Evolutionary conservation across 163 green algal species (phyloP).

Genomic region (Trebouxiophyceae sp.): DNA sequence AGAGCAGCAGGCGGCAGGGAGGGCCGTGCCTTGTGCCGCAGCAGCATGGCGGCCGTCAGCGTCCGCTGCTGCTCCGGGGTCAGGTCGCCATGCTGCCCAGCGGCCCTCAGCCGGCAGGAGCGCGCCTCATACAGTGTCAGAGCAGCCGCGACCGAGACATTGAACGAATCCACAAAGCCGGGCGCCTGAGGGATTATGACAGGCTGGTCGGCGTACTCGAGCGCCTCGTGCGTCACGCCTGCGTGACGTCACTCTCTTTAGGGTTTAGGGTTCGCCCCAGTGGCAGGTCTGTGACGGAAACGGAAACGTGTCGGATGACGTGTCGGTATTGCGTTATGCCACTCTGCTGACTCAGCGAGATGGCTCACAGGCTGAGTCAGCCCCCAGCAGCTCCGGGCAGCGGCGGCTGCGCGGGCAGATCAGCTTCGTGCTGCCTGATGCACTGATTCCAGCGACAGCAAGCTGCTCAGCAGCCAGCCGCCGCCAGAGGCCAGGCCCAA

Average conservation of each 20-base stretch:
- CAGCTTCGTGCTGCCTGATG: too few species aligned
- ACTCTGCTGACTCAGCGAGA: background rate
- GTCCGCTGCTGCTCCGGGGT: constrained; percentile 36
- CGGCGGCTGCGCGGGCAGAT: too few species aligned
- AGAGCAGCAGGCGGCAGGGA: too few species aligned
- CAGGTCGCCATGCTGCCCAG: constrained; percentile 59
- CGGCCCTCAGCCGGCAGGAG: constrained; percentile 23
- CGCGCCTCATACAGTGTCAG: constrained; percentile 68
- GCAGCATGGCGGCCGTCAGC: constrained; percentile 46
- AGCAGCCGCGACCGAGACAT: constrained; percentile 79
- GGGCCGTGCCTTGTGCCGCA: constrained; percentile 23
- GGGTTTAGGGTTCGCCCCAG: background rate
- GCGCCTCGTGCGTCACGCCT: constrained; percentile 55
- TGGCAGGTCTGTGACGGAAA: too few species aligned
- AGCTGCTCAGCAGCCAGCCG: too few species aligned
- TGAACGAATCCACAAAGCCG: constrained; percentile 89
- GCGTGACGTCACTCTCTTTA: background rate
- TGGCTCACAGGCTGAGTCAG: too few species aligned
- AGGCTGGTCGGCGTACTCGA: constrained; percentile 49
- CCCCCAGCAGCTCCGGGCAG: too few species aligned
- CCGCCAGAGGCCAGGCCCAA: too few species aligned
- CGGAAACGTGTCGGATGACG: too few species aligned
- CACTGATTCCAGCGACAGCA: too few species aligned
- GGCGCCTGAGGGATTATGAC: constrained; percentile 63
- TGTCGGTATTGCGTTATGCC: too few species aligned